These are phyloP conservation scores for Strobilomyces echinocephalus DNA, from an alignment of 768 basidiomycete species.

Conservation along the genomic window DNA sequence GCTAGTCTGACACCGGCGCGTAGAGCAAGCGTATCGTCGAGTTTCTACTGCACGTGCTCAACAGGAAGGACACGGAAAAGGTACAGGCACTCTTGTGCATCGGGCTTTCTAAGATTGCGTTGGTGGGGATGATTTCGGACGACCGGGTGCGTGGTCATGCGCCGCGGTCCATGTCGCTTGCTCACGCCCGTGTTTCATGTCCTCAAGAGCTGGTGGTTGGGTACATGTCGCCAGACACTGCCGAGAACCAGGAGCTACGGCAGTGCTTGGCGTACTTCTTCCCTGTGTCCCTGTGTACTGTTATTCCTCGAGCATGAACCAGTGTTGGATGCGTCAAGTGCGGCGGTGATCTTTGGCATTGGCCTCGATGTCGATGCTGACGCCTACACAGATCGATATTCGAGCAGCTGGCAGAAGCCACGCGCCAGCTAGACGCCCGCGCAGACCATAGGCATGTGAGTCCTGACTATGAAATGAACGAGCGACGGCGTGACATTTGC, in stretches of 20 bases:
- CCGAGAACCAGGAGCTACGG: constrained; percentile 74
- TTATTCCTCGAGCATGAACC: no score
- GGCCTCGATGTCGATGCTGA: no score
- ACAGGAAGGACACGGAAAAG: constrained; percentile 51
- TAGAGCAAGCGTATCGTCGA: constrained; percentile 61
- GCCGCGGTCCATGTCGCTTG: no score
- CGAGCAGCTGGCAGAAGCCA: constrained; percentile 51
- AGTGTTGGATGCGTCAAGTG: no score
- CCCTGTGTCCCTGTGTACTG: no score
- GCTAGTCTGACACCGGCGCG: neutral
- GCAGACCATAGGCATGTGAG: no score
- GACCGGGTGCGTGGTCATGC: constrained; percentile 46
- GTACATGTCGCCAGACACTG: constrained; percentile 79
- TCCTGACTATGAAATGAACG: neutral
- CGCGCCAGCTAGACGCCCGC: constrained; percentile 62
- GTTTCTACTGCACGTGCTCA: constrained; percentile 53
- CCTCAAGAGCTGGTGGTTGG: constrained; percentile 46
- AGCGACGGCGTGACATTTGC: neutral
- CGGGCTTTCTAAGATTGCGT: constrained; percentile 82
- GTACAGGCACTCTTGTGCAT: constrained; percentile 70
- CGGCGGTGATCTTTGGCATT: no score
- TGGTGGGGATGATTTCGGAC: constrained; percentile 71
- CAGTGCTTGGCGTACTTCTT: constrained; percentile 84
- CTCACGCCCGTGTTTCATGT: constrained; percentile 18
- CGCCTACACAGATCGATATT: constrained; percentile 54